Base-by-base conservation (phyloP, 2,329 filamentous ascomycete genomes). In the Xylaria multiplex region DNA sequence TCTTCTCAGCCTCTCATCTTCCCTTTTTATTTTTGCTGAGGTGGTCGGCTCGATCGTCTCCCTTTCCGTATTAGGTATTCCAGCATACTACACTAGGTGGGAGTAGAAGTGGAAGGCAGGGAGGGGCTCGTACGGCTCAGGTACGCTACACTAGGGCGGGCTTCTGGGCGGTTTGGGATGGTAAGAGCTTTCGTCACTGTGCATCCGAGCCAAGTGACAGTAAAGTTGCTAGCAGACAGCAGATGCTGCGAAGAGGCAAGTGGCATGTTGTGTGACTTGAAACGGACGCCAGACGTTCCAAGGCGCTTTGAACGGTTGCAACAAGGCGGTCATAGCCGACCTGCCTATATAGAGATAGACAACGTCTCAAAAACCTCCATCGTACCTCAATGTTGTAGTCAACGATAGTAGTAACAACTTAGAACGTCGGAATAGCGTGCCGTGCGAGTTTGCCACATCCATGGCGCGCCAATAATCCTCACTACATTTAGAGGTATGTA, bases 121-220 rank as follows among this genome's bases (percentile, higher is more conserved):
- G 37, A 27, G 32, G 37, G 22, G 8, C 42, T 59, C 9, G 43
- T 42, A 27, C 57, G 56, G 64, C 43, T 43, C 37, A 43, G 13
- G 55, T 52, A 53, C 55, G 30, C 37, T 40, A 40, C 37, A 24
- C 24, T 37, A 46, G 42, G 52, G 57, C 56, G 45, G 50, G 32
- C 37, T n/a, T 32, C 27, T 40, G 35, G 52, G 52, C 50, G 45
- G 56, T 22, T 54, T 52, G n/a, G 49, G 59, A 27, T 52, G 55
- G 59, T 49, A 52, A 57, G 55, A 30, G 52, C 67, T 65, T 69
- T 68, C 67, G 62, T 69, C 65, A 65, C 67, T 56, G 16, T 65
- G 65, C 65, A 67, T 69, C 27, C 48, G 22, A 46, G 19, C 32
- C 40, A 42, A 42, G 45, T 30, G 43, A 27, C 43, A 55, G 50